Evolutionary conservation across 2,329 filamentous ascomycete genomes (phyloP), one percentile per base, ranked within the genome.

Genomic region (Emmonsia crescens): DNA sequence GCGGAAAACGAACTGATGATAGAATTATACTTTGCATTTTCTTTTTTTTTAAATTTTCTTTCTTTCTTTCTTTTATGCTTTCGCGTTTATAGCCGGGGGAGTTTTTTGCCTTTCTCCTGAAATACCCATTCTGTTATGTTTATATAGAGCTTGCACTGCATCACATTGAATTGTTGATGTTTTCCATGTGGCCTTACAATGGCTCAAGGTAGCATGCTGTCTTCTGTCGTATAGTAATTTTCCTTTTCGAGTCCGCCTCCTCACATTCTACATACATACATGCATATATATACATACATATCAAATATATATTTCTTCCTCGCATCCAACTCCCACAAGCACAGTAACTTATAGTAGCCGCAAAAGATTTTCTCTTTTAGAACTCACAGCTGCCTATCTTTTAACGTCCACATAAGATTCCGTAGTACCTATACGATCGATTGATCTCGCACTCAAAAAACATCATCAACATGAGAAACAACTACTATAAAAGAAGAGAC

Each of bases 341-440:
- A 36, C 10, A 36, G n/a, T n/a, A n/a, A n/a, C n/a, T n/a, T n/a
- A n/a, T n/a, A n/a, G n/a, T n/a, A n/a, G n/a, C n/a, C n/a, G n/a
- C n/a, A n/a, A n/a, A n/a, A n/a, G n/a, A 36, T 9, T 9, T 36
- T 9, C 33, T 36, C 33, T 36, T 9, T 9, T 36, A 5, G 10
- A 36, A 36, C 10, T 36, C 33, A 8, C 5, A 5, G 33, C 10
- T 36, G 9, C 9, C 9, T 9, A 8, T 1, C 3, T 9, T 10
- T 9, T 9, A 10, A 36, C 9, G n/a, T n/a, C 63, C 58, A 75
- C 74, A 74, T 76, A 73, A 72, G 74, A 75, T n/a, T n/a, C n/a
- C n/a, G n/a, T n/a, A n/a, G n/a, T n/a, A n/a, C n/a, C n/a, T n/a
- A n/a, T n/a, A n/a, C n/a, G n/a, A n/a, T n/a, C n/a, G n/a, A n/a